Evolutionary conservation across 768 basidiomycete species (phyloP), one percentile per base, ranked within the genome.

Genomic region (Boletus speciosus): DNA sequence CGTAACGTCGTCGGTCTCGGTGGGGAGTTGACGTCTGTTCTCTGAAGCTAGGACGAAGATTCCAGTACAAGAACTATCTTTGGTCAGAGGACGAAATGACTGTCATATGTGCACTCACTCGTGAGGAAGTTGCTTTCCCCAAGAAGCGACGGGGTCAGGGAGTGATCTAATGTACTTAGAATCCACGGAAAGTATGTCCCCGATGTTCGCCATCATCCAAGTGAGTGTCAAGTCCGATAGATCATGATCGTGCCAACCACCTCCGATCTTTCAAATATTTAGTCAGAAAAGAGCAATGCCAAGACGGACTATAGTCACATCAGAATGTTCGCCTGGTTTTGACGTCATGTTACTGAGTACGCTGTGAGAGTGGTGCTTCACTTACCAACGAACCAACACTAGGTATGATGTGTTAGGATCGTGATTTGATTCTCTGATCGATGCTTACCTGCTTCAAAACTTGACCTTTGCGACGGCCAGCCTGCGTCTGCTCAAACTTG

Each of bases 301-400:
- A 16, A 36, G 23, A 49, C 10, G 21, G 16, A 25, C 8, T 43
- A n/a, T 37, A 47, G 51, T 55, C 34, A 56, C 60, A 46, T 63
- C 65, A 16, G 68, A 64, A 49, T 66, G 57, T 16, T 74, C 60
- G 51, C 69, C 71, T 72, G 27, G 35, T 48, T 48, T 49, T 14
- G 44, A 48, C 58, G 61, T 60, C 45, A 31, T 14, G 41, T 53
- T 39, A 46, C 16, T 60, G 19, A 39, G 21, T 47, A 9, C 7
- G 3, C 14, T 15, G 3, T 16, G 39, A 46, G 36, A n/a, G 36
- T 23, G 19, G 14, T 23, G n/a, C 11, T 23, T 43, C 42, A 48
- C 75, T 62, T 62, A 81, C 86, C 87, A 49, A 78, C 69, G 63
- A 90, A 90, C 87, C 88, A 90, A 59, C 82, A 85, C 83, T 86